Evolutionary conservation across 2,329 filamentous ascomycete species (phyloP).

Genomic region (Calonectria hawksworthii): DNA sequence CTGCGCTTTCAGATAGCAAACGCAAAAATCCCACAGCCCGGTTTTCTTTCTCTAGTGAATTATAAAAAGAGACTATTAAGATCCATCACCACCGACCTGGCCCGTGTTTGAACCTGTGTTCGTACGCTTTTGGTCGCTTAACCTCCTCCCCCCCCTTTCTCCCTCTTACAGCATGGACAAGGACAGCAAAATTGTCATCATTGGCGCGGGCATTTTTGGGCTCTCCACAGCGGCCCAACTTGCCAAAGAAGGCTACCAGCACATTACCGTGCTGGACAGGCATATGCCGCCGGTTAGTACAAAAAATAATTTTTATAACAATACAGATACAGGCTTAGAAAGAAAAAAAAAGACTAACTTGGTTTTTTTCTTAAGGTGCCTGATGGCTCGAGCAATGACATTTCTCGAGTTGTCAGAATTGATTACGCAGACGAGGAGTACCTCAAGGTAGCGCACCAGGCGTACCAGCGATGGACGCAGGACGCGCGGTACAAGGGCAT

Average conservation of each 20-base stretch:
- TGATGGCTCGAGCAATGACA: conserved; percentile 52
- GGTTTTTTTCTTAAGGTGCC: conserved; percentile 42
- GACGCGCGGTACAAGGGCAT: neutral
- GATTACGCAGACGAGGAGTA: conserved; percentile 77
- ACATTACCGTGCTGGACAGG: conserved; percentile 51
- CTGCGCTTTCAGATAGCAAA: too few species aligned
- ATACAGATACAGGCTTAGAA: too few species aligned
- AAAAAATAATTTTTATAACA: too few species aligned
- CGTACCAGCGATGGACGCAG: conserved; percentile 30
- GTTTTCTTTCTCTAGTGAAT: neutral
- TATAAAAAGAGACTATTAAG: neutral
- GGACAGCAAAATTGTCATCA: conserved; percentile 37
- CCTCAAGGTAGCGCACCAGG: conserved; percentile 63
- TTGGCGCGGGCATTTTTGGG: conserved; percentile 51
- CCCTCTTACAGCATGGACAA: neutral
- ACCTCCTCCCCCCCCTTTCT: neutral
- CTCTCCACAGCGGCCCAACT: conserved; percentile 47
- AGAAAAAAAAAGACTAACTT: too few species aligned
- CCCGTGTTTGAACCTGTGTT: too few species aligned
- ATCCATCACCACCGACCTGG: neutral
- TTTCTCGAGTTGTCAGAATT: conserved; percentile 53
- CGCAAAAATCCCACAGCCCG: neutral
- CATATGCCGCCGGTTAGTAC: conserved; percentile 48
- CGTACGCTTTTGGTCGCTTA: neutral
- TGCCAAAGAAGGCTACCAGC: conserved; percentile 44